These are phyloP conservation scores for Pseudocercospora crystallina DNA, from an alignment of 2,329 filamentous ascomycete species.

Conservation along the genomic window DNA sequence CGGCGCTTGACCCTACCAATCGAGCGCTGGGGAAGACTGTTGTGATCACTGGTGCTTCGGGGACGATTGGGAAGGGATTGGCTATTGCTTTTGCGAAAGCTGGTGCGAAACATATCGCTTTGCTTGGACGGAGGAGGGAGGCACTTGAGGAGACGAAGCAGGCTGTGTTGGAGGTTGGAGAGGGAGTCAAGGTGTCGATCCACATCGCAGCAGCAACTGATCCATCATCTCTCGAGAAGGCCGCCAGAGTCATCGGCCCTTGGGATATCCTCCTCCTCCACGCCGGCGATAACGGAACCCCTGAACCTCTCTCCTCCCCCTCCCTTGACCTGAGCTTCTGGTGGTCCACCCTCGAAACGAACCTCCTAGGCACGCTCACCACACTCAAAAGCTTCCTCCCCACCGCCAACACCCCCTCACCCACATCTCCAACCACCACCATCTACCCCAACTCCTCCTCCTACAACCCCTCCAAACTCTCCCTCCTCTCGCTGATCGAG, in stretches of 20 bases:
- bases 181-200: background rate
- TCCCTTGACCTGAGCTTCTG: too few species aligned
- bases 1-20: conserved; percentile 38
- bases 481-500: background rate
- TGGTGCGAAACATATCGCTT: conserved; percentile 44
- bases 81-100: conserved; percentile 46
- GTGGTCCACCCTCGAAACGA: too few species aligned
- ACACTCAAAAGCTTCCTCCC: too few species aligned
- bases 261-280: background rate
- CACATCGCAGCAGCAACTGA: background rate
- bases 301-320: background rate
- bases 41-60: conserved; percentile 46
- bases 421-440: too few species aligned
- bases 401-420: too few species aligned
- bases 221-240: background rate
- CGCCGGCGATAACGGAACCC: background rate
- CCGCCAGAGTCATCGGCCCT: background rate
- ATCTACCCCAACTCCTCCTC: too few species aligned
- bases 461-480: background rate
- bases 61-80: conserved; percentile 46
- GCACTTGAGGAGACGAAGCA: background rate
- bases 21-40: conserved; percentile 43
- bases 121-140: conserved; percentile 23
- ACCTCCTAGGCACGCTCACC: too few species aligned
- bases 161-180: background rate